Evolutionary conservation across 345 rosid genomes (phyloP).

Genomic region (Gossypium australe): DNA sequence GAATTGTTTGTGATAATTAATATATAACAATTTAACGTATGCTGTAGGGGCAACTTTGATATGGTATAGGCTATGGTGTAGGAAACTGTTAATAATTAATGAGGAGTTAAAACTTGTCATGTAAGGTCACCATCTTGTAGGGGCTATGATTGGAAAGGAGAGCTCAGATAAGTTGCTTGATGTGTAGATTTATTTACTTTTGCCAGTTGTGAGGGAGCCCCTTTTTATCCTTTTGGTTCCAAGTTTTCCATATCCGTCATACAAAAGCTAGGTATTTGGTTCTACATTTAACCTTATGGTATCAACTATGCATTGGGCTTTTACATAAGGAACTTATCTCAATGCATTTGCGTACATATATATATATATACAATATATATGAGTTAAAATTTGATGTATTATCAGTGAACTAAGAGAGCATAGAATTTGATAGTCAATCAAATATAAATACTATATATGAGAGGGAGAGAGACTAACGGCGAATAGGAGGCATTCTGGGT

Average conservation of each 20-base stretch:
- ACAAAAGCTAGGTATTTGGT: slow-evolving; percentile 6
- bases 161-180: neutral
- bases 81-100: slow-evolving; percentile 15
- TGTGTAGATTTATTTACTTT: slow-evolving; percentile 1
- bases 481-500: slow-evolving; percentile 71
- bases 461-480: slow-evolving; percentile 46
- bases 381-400: too few species aligned
- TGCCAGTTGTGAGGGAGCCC: slow-evolving; percentile 15
- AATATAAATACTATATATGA: neutral
- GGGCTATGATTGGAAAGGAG: slow-evolving; percentile 11
- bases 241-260: slow-evolving; percentile 1
- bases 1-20: neutral
- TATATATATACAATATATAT: neutral
- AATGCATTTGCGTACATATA: neutral
- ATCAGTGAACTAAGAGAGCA: too few species aligned
- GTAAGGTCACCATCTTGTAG: slow-evolving; percentile 31
- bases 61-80: neutral
- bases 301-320: too few species aligned
- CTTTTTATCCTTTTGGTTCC: neutral
- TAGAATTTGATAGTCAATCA: too few species aligned
- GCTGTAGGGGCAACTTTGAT: neutral
- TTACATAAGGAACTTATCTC: neutral
- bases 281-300: slow-evolving; percentile 8
- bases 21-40: neutral
- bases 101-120: slow-evolving; percentile 8